These are phyloP conservation scores for Suaeda aralocaspica DNA, from an alignment of 148 eudicot genomes.

Conservation along the genomic window DNA sequence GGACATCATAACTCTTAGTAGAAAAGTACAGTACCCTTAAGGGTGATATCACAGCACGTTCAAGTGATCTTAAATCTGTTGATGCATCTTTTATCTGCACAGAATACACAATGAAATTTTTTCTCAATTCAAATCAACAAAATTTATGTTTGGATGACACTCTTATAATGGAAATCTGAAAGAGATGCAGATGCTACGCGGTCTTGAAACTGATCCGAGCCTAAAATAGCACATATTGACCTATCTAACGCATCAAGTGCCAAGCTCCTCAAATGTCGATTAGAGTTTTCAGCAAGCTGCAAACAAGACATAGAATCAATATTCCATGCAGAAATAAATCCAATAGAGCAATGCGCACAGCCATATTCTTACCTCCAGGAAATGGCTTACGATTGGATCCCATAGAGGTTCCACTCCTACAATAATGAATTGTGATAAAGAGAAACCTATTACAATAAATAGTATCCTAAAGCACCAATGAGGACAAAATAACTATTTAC, in stretches of 20 bases:
- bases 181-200: constrained; percentile 33
- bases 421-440: neutral
- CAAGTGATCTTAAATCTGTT: constrained; percentile 59
- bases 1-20: constrained; percentile 68
- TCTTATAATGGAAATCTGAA: constrained; percentile 44
- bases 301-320: constrained; percentile 18
- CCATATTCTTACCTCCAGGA: constrained; percentile 64
- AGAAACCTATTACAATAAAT: neutral
- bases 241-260: constrained; percentile 91
- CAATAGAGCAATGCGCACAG: constrained; percentile 5
- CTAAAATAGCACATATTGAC: constrained; percentile 89
- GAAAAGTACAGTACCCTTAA: constrained; percentile 69
- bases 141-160: constrained; percentile 3
- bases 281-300: constrained; percentile 85
- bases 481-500: neutral
- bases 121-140: neutral
- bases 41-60: constrained; percentile 84
- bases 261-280: constrained; percentile 60
- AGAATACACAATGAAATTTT: constrained; percentile 4
- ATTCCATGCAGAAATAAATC: constrained; percentile 6
- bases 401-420: constrained; percentile 95
- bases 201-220: constrained; percentile 74
- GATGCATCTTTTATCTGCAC: constrained; percentile 39
- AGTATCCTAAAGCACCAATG: constrained; percentile 4
- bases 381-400: constrained; percentile 81